A percentile compares a stretch with the other conserved stretches of the same genome.
Evolutionary conservation across 192 early-diverging fungal species (phyloP).

Genomic region (Coemansia sp.): DNA sequence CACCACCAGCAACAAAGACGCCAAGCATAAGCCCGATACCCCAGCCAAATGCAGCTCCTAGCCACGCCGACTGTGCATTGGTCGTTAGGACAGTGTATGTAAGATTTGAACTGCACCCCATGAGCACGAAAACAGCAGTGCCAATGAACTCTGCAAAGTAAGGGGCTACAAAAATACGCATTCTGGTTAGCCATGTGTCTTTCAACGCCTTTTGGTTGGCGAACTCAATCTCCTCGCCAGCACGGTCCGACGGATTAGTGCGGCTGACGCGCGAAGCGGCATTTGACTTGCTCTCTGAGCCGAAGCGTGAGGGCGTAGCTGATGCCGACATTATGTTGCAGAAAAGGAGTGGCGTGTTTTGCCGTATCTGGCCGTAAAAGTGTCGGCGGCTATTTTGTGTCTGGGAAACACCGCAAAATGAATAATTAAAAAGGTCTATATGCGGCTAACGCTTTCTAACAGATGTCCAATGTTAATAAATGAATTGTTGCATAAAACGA

Average conservation of each 20-base stretch:
- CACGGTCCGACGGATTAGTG: slow-evolving; percentile 25
- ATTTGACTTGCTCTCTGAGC: slow-evolving; percentile 11
- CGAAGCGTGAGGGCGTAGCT: slow-evolving; percentile 14
- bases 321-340: slow-evolving; percentile 17
- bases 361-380: not conserved
- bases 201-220: slow-evolving; percentile 32
- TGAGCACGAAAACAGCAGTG: slow-evolving; percentile 50
- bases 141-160: slow-evolving; percentile 59
- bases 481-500: not conserved
- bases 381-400: not conserved
- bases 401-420: not conserved
- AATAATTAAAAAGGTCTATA: not conserved
- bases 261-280: slow-evolving; percentile 12
- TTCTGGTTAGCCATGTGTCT: slow-evolving; percentile 41
- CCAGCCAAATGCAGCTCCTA: slow-evolving; percentile 57
- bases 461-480: not conserved
- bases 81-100: slow-evolving; percentile 43
- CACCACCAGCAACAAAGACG: slow-evolving; percentile 49
- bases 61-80: slow-evolving; percentile 57
- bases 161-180: slow-evolving; percentile 53
- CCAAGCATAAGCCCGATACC: slow-evolving; percentile 55
- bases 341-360: not conserved
- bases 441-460: not conserved
- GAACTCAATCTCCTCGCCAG: slow-evolving; percentile 55
- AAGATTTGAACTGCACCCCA: slow-evolving; percentile 51